Conservation (phyloP, 257 asterid species). For the Ilex asprella region DNA sequence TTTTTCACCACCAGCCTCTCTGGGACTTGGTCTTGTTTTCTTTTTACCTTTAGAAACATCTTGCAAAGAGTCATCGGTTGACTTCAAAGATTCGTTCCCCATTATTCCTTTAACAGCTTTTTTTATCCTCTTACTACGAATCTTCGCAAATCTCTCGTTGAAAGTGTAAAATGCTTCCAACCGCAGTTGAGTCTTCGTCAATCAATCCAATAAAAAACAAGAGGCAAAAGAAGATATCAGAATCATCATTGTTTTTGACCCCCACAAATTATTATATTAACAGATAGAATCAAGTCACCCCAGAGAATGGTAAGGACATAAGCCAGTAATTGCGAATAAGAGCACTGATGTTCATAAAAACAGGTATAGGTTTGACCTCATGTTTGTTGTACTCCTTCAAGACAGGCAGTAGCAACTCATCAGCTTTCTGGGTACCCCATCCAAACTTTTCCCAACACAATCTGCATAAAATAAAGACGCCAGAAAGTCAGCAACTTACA, state of each 20-base stretch:
- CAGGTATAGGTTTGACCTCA: constrained; percentile 41
- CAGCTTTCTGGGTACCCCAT: constrained; percentile 75
- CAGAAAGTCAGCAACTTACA: too few species aligned
- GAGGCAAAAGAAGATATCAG: constrained; percentile 10
- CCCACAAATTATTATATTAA: constrained; percentile 1
- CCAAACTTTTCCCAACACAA: constrained; percentile 92
- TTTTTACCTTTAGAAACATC: constrained; percentile 34
- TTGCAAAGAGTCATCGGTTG: constrained; percentile 36
- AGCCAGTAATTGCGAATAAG: too few species aligned
- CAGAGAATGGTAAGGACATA: not conserved
- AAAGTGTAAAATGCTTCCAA: constrained; percentile 94
- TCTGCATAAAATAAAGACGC: constrained; percentile 27
- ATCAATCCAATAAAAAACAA: constrained; percentile 13
- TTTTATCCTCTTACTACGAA: constrained; percentile 83
- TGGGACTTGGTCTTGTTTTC: constrained; percentile 39
- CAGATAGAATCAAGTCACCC: constrained; percentile 3
- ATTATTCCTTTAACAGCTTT: constrained; percentile 80
- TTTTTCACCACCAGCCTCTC: constrained; percentile 21
- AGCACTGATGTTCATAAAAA: too few species aligned
- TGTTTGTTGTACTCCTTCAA: constrained; percentile 81
- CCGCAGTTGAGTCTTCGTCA: constrained; percentile 79
- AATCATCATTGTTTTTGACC: constrained; percentile 11
- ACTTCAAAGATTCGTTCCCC: constrained; percentile 41
- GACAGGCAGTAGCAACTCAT: constrained; percentile 80
- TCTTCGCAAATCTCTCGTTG: constrained; percentile 92